Evolutionary conservation across 2,329 filamentous ascomycete species (phyloP), one percentile per base, ranked within the genome.

Genomic region (Thielaviopsis euricoi): DNA sequence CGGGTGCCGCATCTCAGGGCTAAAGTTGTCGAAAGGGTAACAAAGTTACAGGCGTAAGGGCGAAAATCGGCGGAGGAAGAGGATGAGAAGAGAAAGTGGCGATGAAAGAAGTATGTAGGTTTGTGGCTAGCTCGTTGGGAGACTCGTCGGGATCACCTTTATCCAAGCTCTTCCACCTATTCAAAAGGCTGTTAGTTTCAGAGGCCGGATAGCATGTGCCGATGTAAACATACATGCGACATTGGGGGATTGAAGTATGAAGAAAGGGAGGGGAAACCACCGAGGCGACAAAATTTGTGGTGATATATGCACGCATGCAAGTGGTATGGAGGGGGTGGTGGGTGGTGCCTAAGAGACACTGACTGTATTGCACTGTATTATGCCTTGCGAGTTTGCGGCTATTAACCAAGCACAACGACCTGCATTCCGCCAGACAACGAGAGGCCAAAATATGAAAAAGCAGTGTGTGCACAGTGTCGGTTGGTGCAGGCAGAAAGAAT

Each of bases 1-100:
- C 58, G 37, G 46, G 52, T 53, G 58, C 54, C 58, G 58, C 58
- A 59, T 59, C 58, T 59, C 58, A 59, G 58, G 58, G 58, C 53
- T 43, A 51, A 40, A 51, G 43, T 56, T 29, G 56, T 51, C 56
- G 52, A 25, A 19, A n/a, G 33, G 23, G 25, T 55, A 19, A 22
- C 25, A 29, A 43, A 43, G 37, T n/a, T 43, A 21, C 25, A 43
- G 10, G 10, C 6, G 6, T 12, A 43, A 4, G 37, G 37, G 37
- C 37, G 3, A n/a, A 6, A 33, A 43, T 43, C 17, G n/a, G 43
- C 19, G 21, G 17, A 9, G n/a, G n/a, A 21, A n/a, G 6, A 19
- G 43, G n/a, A 10, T n/a, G 43, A 21, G 12, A 13, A n/a, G n/a
- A 17, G 2, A 48, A 21, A 48, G 43, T 19, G n/a, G 43, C 43